These are phyloP conservation scores for Bassia scoparia DNA, from an alignment of 148 eudicot species.

Conservation along the genomic window DNA sequence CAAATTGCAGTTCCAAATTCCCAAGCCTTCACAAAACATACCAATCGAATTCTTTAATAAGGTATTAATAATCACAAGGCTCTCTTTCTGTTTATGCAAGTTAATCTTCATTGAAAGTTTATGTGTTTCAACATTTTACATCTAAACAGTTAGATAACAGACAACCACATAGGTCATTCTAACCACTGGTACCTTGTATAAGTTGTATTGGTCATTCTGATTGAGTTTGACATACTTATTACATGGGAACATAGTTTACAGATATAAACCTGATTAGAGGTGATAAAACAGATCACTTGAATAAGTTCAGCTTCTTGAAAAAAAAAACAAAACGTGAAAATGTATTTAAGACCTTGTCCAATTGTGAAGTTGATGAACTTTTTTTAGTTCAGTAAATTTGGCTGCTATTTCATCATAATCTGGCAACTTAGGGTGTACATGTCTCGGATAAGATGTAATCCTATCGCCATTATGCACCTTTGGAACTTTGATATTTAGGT, in stretches of 20 bases:
- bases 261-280: neutral
- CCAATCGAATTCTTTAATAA: slow-evolving; percentile 59
- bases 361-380: slow-evolving; percentile 32
- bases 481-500: too few species aligned
- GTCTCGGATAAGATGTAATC: slow-evolving; percentile 21
- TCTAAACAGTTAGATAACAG: neutral
- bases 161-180: too few species aligned
- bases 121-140: neutral
- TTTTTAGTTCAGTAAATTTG: slow-evolving; percentile 58
- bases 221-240: neutral
- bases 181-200: too few species aligned
- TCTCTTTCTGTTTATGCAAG: neutral
- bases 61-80: slow-evolving; percentile 40
- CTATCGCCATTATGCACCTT: slow-evolving; percentile 15
- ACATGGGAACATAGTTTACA: too few species aligned
- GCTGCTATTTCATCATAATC: slow-evolving; percentile 68
- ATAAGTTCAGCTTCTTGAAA: too few species aligned
- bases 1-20: slow-evolving; percentile 82
- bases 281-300: neutral
- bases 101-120: neutral
- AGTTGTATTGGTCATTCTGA: neutral
- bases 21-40: slow-evolving; percentile 56
- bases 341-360: neutral
- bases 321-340: too few species aligned
- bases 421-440: slow-evolving; percentile 82